Percentiles rank a stretch among this genome's conserved stretches.
These are phyloP conservation scores for Xerocomus minutiporus DNA, from an alignment of 1,284 basidiomycete species.

Conservation along the genomic window DNA sequence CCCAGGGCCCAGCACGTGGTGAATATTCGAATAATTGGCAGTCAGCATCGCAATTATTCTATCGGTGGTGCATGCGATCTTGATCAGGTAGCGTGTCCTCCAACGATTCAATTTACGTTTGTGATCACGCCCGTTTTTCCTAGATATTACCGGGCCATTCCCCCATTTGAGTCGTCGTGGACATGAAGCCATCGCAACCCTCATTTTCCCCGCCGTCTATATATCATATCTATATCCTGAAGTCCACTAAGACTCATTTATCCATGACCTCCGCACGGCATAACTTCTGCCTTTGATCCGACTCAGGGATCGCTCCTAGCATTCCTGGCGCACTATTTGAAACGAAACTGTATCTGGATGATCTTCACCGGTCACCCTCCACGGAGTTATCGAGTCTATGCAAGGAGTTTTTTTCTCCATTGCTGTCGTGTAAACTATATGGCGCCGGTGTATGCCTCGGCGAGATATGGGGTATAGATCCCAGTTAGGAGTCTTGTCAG, in stretches of 20 bases:
- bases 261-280: constrained; percentile 6
- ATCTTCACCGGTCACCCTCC: constrained; percentile 1
- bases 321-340: constrained; percentile 7
- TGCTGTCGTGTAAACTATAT: constrained; percentile 12
- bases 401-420: constrained; percentile 14
- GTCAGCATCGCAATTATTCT: background rate
- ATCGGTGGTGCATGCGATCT: background rate
- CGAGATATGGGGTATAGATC: constrained; percentile 26
- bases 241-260: constrained; percentile 9
- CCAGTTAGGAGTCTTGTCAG: constrained; percentile 6
- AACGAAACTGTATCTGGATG: constrained; percentile 11
- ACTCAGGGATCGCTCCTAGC: constrained; percentile 22
- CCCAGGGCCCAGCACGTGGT: too few relatives aligned
- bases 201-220: constrained; percentile 6
- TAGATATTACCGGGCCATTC: constrained; percentile 11
- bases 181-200: constrained; percentile 6
- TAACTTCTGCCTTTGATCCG: constrained; percentile 24
- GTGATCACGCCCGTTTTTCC: constrained; percentile 13
- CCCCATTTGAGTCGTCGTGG: constrained; percentile 13
- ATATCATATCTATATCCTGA: background rate
- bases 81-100: constrained; percentile 14
- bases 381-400: constrained; percentile 5
- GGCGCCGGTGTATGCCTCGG: constrained; percentile 1
- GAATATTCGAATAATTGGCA: too few relatives aligned
- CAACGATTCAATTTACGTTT: constrained; percentile 28